Base-by-base conservation (phyloP, 208 protist species). In the Acanthamoeba castellanii region DNA sequence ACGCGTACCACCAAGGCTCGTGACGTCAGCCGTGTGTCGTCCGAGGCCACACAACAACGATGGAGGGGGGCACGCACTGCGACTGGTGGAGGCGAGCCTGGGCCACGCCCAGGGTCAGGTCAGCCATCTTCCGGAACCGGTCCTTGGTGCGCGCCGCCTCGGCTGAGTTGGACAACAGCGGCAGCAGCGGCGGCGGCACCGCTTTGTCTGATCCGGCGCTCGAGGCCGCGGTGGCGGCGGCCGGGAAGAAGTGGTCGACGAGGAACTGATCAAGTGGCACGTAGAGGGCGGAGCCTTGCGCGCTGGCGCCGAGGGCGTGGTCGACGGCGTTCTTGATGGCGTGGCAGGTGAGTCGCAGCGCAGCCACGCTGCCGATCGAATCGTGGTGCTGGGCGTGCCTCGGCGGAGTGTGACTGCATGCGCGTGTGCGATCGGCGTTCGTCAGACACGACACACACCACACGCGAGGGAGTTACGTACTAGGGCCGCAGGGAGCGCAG, bases 221-320 rank as follows among this genome's bases (percentile, higher is more conserved):
- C 45, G 45, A 30, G 61, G 27, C 5, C 1, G 61, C 20, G 27
- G 57, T 7, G 57, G 3, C 22, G 61, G 61, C 61, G 61, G 7
- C 27, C 18, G 72, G 16, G 34, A 81, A 37, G n/a, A 81, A 47
- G 32, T 81, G 27, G 34, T 47, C 16, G 13, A 14, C 34, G 3
- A 81, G 72, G 70, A 78, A 78, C 70, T 78, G 70, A 3, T 78
- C 70, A 11, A 78, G 70, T n/a, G 70, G 70, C 32, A 11, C 70
- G 32, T 42, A 30, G n/a, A 47, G 70, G 2, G 14, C 6, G 14
- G 50, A 55, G 22, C 70, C n/a, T 8, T 5, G 30, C 16, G 5
- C 11, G 13, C 37, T 1, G 16, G 22, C 9, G 30, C 70, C 70
- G 11, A 78, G 70, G 37, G 37, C 37, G 32, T 78, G 32, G 30